Evolutionary conservation across 2,329 filamentous ascomycete genomes (phyloP), one percentile per base, ranked within the genome.

Genomic region (Trichoderma sp.): DNA sequence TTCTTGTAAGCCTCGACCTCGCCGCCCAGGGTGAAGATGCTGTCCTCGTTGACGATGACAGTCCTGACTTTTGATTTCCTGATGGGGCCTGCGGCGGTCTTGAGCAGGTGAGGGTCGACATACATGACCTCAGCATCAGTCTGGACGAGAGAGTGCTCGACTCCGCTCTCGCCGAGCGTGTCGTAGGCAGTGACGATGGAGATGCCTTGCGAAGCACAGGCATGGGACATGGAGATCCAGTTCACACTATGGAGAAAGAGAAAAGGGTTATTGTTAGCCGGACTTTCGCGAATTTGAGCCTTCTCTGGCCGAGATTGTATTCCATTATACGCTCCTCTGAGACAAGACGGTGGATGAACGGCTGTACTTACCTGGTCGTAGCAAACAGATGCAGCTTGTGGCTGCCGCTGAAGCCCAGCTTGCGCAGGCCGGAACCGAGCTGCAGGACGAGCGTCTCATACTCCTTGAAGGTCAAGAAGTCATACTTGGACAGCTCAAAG

Each of bases 181-280:
- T 97, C 94, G 81, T 97, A 97, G 62, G 94, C 94, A 57, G 95
- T 98, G 62, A 97, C 95, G 73, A 97, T 94, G 70, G 92, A 89
- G 79, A 97, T 89, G 56, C 92, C 94, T 81, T 98, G 95, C 19
- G 94, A 94, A 24, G 89, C 83, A 88, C 91, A 84, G 56, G 82
- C 87, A 78, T 96, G 93, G 58, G 94, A 92, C 75, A 92, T 88
- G 67, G 90, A 88, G 72, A 97, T 86, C 95, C 95, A 98, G 81
- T 93, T 88, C 63, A 89, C 86, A 79, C 92, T 93, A 68, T 5
- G 63, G 21, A 53, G 29, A 3, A 52, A 3, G 52, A 35, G 13
- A 47, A 16, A 16, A 40, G 21, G 24, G 8, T n/a, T 21, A 52
- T 7, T 52, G 61, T 69, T 33, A 69, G 60, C 61, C 11, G 14